Evolutionary conservation across 2,329 filamentous ascomycete genomes (phyloP), one percentile per base, ranked within the genome.

Genomic region (Arthrobotrys pseudoclavata): DNA sequence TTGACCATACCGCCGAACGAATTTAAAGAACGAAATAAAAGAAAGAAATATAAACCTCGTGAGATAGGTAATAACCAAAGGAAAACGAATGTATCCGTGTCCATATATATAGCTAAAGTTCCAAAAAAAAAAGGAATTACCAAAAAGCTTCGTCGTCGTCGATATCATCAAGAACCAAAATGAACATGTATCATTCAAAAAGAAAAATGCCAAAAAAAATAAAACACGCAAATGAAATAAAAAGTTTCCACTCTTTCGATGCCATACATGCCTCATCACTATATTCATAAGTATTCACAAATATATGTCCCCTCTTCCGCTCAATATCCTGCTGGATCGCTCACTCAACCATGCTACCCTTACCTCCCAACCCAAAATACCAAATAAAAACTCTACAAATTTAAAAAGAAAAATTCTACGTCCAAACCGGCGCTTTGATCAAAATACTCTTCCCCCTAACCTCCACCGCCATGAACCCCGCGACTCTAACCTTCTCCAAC

Each of bases 391-490:
- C 34, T 29, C 47, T 50, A 50, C 47, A 24, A 50, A 22, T 18
- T 45, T 2, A 18, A 24, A 45, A 50, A 47, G 10, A 20, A 57
- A 40, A 24, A 42, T 18, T 53, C 29, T 67, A 81, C 62, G 80
- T 64, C 89, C 89, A 95, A 34, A 94, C 90, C 13, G 92, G 91
- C 20, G 92, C 91, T 85, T 93, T 93, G 78, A 89, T 85, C 81
- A 95, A 85, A 57, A 94, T 90, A 84, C 92, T 92, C 76, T 91
- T 88, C 22, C 91, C 91, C 79, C 91, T 86, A 6, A 95, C 91
- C 84, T 94, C 92, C 34, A 94, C 87, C 18, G 88, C 88, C 70
- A 94, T 84, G 83, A 94, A 95, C 4, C 90, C 91, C 1, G 92
- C 90, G 83, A 94, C 91, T 48, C 92, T 89, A 69, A 95, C 89